Base-by-base conservation (phyloP, 257 asterid species). In the Primulina huaijiensis region DNA sequence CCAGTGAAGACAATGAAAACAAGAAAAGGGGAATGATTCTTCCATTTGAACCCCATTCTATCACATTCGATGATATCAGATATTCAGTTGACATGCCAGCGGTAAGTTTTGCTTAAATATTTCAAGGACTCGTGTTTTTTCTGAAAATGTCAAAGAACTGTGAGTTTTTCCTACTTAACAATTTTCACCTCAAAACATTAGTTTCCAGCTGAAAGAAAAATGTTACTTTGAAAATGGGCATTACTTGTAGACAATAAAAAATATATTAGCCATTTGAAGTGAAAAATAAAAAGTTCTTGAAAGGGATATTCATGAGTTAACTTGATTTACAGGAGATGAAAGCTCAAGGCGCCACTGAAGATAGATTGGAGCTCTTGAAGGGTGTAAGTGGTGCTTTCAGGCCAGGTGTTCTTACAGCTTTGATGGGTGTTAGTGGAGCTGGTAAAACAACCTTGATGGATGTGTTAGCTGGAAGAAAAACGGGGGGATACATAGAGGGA, bases 391-490 rank as follows among this genome's bases (percentile, higher is more conserved):
- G 87, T 62, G 81, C 87, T 46, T 78, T 85, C 63, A 76, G 84
- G 73, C 84, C 85, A 16, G 89, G 85, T 29, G 82, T 81, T 83
- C 85, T 83, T 52, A 81, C 89, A 57, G 89, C 89, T 67, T 68
- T 83, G 63, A 81, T 86, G 87, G 89, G 91, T n/a, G 84, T 83
- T 46, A 86, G 88, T 53, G 91, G 89, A 27, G 89, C 87, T 9
- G 91, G 89, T 55, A 86, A 86, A 73, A 86, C 89, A 17, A 83
- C 91, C 6, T 40, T 86, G 65, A 81, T 86, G 88, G 91, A 83
- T 23, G 88, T 86, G 5, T 76, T 83, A 68, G 84, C 87, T 3
- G 82, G 88, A 38, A 74, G 88, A 77, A 86, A 86, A 81, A 86
- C 84, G 0, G 84, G 86, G 17, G 91, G 88, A 67, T 80, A 86